phyloP scores from a whole-genome alignment of 2,329 filamentous ascomycete genomes.

The Fusarium liriodendri region DNA sequence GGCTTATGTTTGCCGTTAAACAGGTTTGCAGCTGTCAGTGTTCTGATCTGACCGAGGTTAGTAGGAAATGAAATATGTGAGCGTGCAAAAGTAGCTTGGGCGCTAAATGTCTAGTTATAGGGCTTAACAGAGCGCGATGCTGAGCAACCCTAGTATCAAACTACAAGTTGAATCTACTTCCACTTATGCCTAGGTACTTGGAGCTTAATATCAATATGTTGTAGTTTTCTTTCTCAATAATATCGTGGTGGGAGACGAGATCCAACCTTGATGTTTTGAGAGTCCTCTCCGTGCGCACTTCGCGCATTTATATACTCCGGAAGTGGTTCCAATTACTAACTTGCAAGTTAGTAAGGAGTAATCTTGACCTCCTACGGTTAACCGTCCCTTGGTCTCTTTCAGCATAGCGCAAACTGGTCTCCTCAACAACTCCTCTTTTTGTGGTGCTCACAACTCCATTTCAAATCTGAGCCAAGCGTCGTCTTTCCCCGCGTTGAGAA shows the following conservation, averaged over 20 bases:
- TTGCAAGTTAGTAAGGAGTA: not conserved
- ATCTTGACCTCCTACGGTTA: not conserved
- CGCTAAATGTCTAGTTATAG: not conserved
- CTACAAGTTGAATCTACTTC: not conserved
- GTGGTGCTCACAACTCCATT: not conserved
- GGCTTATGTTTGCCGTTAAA: not conserved
- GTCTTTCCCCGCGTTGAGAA: not conserved
- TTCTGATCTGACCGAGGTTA: too few relatives aligned
- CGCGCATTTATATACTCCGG: not conserved
- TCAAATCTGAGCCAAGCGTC: not conserved
- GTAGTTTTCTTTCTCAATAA: accelerated
- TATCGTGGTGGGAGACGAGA: not conserved
- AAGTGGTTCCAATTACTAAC: not conserved
- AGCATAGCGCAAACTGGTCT: not conserved
- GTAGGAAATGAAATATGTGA: too few relatives aligned
- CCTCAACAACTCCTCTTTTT: not conserved
- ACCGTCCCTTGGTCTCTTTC: not conserved
- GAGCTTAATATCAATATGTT: not conserved
- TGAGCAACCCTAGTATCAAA: not conserved
- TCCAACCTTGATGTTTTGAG: not conserved
- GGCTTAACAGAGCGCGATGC: not conserved
- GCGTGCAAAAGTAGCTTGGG: too few relatives aligned
- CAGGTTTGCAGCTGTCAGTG: too few relatives aligned
- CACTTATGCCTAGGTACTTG: not conserved
- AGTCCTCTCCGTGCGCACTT: not conserved